These are phyloP conservation scores for Fusarium guadeloupense DNA, from an alignment of 2,329 filamentous ascomycete species.

Conservation along the genomic window DNA sequence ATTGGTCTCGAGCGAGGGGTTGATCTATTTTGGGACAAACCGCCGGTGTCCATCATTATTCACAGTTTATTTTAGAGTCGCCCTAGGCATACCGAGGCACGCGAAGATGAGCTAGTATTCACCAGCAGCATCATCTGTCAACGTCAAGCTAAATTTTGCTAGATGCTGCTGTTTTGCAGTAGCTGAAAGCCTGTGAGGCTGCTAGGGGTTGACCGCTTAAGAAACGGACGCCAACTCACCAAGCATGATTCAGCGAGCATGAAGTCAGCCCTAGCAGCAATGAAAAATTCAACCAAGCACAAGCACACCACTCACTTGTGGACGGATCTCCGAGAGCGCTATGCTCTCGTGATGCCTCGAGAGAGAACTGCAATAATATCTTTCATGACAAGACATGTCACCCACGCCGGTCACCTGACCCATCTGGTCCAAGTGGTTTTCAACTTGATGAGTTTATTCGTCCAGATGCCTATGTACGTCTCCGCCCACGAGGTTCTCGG, in stretches of 20 bases:
- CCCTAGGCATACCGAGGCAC: conserved; percentile 2
- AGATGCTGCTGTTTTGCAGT: not conserved
- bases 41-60: conserved; percentile 9
- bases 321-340: not conserved
- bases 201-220: conserved; percentile 1
- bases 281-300: not conserved
- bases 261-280: not conserved
- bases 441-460: conserved; percentile 2
- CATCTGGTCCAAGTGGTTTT: not conserved
- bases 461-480: not conserved
- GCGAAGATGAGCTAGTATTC: not conserved
- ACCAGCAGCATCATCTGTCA: not conserved
- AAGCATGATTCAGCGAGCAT: not conserved
- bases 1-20: not conserved
- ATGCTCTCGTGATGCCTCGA: not conserved
- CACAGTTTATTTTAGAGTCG: not conserved
- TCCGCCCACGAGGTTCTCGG: conserved; percentile 26
- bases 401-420: conserved; percentile 10
- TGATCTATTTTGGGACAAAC: conserved; percentile 34
- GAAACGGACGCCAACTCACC: not conserved
- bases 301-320: not conserved
- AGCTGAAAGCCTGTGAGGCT: not conserved
- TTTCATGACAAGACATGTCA: not conserved
- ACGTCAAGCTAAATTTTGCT: not conserved
- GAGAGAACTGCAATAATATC: not conserved